Percentiles rank a stretch among this genome's conserved stretches.
Conservation (phyloP, 2,329 filamentous ascomycete species). For the Fusarium cyanostomum region DNA sequence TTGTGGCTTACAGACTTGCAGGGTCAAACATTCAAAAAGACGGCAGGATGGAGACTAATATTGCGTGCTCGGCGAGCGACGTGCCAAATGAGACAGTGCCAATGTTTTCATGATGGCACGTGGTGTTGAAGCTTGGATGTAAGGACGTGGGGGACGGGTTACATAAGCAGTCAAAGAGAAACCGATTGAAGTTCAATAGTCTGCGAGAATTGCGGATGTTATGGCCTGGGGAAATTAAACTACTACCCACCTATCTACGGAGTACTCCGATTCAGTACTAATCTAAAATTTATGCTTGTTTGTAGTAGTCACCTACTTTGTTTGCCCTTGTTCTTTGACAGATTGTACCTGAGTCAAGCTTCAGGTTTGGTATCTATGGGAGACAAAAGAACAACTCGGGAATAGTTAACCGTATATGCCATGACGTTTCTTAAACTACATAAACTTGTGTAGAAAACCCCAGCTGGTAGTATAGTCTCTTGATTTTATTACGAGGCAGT, state of each 20-base stretch:
- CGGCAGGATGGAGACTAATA: neutral
- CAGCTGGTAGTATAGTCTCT: too few species aligned
- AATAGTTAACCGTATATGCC: too few species aligned
- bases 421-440: too few species aligned
- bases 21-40: conserved; percentile 1
- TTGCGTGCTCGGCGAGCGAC: neutral
- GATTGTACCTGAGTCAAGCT: too few species aligned
- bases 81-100: conserved; percentile 19
- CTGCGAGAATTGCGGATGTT: too few species aligned
- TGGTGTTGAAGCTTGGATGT: conserved; percentile 37
- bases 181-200: neutral
- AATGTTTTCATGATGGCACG: conserved; percentile 31
- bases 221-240: neutral
- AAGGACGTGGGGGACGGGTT: conserved; percentile 24
- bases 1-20: conserved; percentile 29
- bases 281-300: neutral
- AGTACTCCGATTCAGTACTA: neutral
- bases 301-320: neutral
- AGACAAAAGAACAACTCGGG: too few species aligned
- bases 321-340: too few species aligned
- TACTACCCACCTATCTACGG: too few species aligned
- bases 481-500: too few species aligned
- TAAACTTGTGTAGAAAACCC: too few species aligned
- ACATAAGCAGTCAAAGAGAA: conserved; percentile 11
- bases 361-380: too few species aligned